Base-by-base conservation (phyloP, 2,329 filamentous ascomycete genomes). In the Pseudocercospora pini-densiflorae region DNA sequence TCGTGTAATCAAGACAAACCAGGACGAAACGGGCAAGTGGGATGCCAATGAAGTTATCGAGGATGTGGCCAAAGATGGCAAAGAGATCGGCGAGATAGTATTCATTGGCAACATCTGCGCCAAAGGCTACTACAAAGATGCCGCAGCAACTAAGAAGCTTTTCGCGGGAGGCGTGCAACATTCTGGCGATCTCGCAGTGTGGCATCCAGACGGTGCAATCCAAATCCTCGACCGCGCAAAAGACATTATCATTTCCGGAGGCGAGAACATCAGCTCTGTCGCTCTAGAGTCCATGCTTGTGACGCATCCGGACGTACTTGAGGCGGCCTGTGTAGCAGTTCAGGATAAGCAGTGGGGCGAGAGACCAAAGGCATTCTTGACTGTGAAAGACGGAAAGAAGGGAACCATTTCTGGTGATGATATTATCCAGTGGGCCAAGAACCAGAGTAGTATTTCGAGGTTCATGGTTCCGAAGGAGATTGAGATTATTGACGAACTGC, bases 201-300 rank as follows among this genome's bases (percentile, higher is more conserved):
- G 92, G 91, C 92, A 97, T 81, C 86, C 90, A 0, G 95, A 98
- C 77, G 94, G 94, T 1, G 91, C 92, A 65, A 90, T 93, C 53
- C 93, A 98, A 82, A 97, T 99, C 70, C 83, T 96, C 65, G 95
- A 99, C 80, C 87, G 95, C 21, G 92, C 93, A 14, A 99, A 99
- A 83, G 95, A 99, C 77, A 97, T 99, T 61, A 99, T 99, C 75
- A 99, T 99, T 69, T 96, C 92, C 61, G 94, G 94, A 55, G 95
- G 95, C 64, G 95, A 99, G 79, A 99, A 99, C 78, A 98, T 99
- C 68, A 97, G 92, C 2, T 96, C 92, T 0, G 91, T 99, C 1
- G 93, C 95, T 0, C 86, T 99, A 3, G 95, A 99, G 80, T 88
- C 90, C 66, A 92, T 97, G 89, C 86, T 99, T 1, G 90, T 90